Base-by-base conservation (phyloP, 106 monocot genomes). In the Allium sativum region DNA sequence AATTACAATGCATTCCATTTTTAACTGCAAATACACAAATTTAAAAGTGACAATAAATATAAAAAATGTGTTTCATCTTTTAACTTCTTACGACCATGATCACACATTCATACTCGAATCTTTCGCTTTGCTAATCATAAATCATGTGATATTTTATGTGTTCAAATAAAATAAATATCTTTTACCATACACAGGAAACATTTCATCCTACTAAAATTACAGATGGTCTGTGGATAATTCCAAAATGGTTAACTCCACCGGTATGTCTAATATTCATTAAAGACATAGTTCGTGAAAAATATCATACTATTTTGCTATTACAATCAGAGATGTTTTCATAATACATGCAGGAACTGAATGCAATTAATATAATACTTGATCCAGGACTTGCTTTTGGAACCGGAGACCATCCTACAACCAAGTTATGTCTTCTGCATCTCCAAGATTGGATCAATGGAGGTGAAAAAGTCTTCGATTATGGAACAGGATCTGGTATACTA, bases 331-430 rank as follows among this genome's bases (percentile, higher is more conserved):
- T 51, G 45, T 56, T 8, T 16, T 57, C 67, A 2, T 72, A 7
- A 19, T 58, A 48, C 46, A 44, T 72, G 15, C 82, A 98, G 96
- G 84, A 82, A 62, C 48, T 18, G 66, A 66, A 77, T 60, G 87
- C 91, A 71, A 84, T 65, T 65, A 91, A 84, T 70, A 85, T 98
- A 63, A 74, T 91, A 43, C 77, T 98, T 15, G 73, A 91, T 72
- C 96, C 96, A 68, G 91, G 91, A 55, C 67, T 98, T 79, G 79
- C 91, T 74, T 91, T 98, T 56, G 96, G 91, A 64, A 91, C 87
- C 6, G 96, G 96, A 53, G 96, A 96, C 40, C 96, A 96, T 70
- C 84, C 96, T 0, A 91, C 96, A 21, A 98, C 91, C 21, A 87
- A 82, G 71, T 62, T 98, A 61, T 98, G 96, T 62, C 81, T 98